A percentile compares a stretch with the other conserved stretches of the same genome.
Evolutionary conservation across 805 yeast species (phyloP).

Genomic region (Diddensiella santjacobensis): DNA sequence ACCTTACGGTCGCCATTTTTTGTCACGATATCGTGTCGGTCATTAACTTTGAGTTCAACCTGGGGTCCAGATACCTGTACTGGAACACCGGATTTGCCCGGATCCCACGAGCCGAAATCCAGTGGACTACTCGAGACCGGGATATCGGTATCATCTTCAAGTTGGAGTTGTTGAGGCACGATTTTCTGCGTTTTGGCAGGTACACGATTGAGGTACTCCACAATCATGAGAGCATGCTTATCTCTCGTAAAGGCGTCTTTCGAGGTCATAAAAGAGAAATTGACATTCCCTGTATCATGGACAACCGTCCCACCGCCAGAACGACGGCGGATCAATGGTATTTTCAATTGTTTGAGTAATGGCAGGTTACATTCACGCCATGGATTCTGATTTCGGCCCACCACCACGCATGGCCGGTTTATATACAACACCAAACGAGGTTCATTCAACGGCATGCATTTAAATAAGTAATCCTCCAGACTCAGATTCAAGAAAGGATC

Average conservation of each 20-base stretch:
- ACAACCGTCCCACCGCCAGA: conserved; percentile 98
- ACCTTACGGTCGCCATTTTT: conserved; percentile 46
- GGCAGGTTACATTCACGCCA: conserved; percentile 79
- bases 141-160: neutral
- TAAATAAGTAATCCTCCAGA: conserved; percentile 73
- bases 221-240: conserved; percentile 47
- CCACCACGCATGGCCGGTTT: conserved; percentile 81
- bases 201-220: conserved; percentile 35
- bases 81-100: neutral
- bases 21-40: conserved; percentile 75
- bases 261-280: conserved; percentile 75
- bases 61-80: conserved; percentile 14
- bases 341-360: conserved; percentile 43
- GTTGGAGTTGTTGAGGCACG: neutral
- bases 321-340: conserved; percentile 71
- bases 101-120: neutral
- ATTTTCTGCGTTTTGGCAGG: neutral
- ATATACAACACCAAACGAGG: conserved; percentile 59
- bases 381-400: conserved; percentile 95
- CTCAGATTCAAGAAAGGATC: conserved; percentile 79
- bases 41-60: conserved; percentile 49
- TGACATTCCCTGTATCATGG: conserved; percentile 86
- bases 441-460: conserved; percentile 45
- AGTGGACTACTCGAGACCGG: conserved; percentile 4
- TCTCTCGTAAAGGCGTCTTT: conserved; percentile 59